Evolutionary conservation across 306 rosid species (phyloP).

Genomic region (Herpetospermum pedunculosum): DNA sequence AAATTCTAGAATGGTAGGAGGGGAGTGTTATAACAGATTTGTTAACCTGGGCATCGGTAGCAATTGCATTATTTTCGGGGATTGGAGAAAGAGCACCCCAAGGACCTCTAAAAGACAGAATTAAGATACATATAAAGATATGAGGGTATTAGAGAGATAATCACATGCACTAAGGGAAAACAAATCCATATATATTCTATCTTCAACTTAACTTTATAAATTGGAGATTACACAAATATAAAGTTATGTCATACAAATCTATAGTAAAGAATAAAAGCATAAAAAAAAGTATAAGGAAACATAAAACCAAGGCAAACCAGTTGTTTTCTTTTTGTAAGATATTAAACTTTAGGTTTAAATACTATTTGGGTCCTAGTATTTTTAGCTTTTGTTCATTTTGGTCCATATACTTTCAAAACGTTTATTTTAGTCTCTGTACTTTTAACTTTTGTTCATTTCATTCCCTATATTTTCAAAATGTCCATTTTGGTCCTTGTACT

Average conservation of each 20-base stretch:
- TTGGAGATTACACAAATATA: neutral
- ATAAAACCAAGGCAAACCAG: neutral
- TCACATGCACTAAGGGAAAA: neutral
- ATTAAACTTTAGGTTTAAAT: neutral
- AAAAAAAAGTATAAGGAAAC: neutral
- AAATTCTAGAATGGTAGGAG: too few species aligned
- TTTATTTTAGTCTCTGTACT: neutral
- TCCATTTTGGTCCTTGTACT: neutral
- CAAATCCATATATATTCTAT: neutral
- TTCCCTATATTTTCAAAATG: neutral
- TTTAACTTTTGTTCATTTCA: neutral
- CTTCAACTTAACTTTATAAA: neutral
- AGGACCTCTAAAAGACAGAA: constrained; percentile 69
- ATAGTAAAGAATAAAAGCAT: neutral
- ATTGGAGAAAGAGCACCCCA: constrained; percentile 96
- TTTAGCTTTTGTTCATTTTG: neutral
- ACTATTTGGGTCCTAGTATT: neutral
- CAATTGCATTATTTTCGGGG: constrained; percentile 94
- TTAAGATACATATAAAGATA: constrained; percentile 4
- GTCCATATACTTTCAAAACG: neutral
- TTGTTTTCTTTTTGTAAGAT: neutral
- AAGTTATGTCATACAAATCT: neutral
- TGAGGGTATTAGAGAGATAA: neutral
- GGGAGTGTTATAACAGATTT: neutral
- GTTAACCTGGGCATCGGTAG: constrained; percentile 51